Percentiles rank a stretch among this genome's conserved stretches.
Conservation (phyloP, 257 asterid genomes). For the Ballota nigra region DNA sequence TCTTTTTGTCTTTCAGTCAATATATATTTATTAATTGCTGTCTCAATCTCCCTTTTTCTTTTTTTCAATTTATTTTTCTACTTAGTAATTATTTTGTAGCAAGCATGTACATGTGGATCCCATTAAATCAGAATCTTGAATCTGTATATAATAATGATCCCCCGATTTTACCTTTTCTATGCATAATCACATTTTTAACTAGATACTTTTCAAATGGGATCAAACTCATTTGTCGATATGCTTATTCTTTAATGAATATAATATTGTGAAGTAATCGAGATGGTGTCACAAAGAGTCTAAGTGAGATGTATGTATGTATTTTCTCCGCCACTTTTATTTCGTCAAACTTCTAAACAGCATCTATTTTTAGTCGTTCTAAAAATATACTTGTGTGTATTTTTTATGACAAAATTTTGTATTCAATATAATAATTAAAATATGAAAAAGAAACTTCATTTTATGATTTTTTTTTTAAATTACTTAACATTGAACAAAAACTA, state of each 20-base stretch:
- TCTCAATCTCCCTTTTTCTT: background rate
- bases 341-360: background rate
- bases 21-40: background rate
- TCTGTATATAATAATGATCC: background rate
- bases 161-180: background rate
- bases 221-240: conserved; percentile 1
- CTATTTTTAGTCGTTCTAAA: background rate
- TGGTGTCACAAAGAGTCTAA: conserved; percentile 7
- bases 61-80: background rate
- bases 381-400: background rate
- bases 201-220: conserved; percentile 12
- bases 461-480: too few relatives aligned
- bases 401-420: too few relatives aligned
- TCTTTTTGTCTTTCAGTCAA: background rate
- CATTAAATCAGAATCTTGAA: conserved; percentile 19
- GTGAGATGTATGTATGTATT: conserved; percentile 15
- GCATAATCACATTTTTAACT: background rate
- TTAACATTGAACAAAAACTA: too few relatives aligned
- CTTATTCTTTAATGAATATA: background rate
- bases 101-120: conserved; percentile 27
- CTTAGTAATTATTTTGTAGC: background rate
- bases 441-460: too few relatives aligned
- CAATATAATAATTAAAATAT: background rate
- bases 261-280: background rate
- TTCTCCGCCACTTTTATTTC: background rate